These are phyloP conservation scores for Suillus lakei DNA, from an alignment of 768 basidiomycete genomes.

Conservation along the genomic window DNA sequence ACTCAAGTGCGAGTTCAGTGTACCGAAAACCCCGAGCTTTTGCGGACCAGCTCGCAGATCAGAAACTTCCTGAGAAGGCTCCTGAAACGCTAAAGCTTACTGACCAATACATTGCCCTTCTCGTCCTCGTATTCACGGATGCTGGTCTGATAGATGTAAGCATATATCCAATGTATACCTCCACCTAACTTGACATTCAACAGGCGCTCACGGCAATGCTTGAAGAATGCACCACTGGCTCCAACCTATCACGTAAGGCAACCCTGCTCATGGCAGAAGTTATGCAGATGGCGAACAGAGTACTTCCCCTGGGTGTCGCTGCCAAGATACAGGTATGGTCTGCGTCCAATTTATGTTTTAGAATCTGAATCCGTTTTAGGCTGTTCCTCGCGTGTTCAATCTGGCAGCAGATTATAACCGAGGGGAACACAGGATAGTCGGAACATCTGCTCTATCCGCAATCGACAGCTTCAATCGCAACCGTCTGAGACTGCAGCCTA, in stretches of 20 bases:
- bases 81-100: slow-evolving; percentile 75
- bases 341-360: slow-evolving; percentile 1
- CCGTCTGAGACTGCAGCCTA: slow-evolving; percentile 68
- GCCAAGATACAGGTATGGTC: slow-evolving; percentile 78
- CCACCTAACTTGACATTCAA: neutral
- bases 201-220: slow-evolving; percentile 88
- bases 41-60: slow-evolving; percentile 34
- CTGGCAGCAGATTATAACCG: slow-evolving; percentile 83
- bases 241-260: slow-evolving; percentile 84
- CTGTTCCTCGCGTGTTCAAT: slow-evolving; percentile 83
- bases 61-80: slow-evolving; percentile 49
- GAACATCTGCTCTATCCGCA: slow-evolving; percentile 81
- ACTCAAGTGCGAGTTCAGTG: slow-evolving; percentile 47
- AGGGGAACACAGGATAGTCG: slow-evolving; percentile 79
- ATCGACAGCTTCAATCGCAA: slow-evolving; percentile 97
- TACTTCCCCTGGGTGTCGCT: slow-evolving; percentile 81
- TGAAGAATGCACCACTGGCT: slow-evolving; percentile 75
- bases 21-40: slow-evolving; percentile 60
- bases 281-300: slow-evolving; percentile 84
- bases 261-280: slow-evolving; percentile 91
- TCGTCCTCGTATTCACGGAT: slow-evolving; percentile 83
- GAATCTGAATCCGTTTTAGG: slow-evolving; percentile 44
- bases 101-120: slow-evolving; percentile 89
- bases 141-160: slow-evolving; percentile 88
- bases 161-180: slow-evolving; percentile 8